Base-by-base conservation (phyloP, 1,284 basidiomycete species). In the Athelia sp. region DNA sequence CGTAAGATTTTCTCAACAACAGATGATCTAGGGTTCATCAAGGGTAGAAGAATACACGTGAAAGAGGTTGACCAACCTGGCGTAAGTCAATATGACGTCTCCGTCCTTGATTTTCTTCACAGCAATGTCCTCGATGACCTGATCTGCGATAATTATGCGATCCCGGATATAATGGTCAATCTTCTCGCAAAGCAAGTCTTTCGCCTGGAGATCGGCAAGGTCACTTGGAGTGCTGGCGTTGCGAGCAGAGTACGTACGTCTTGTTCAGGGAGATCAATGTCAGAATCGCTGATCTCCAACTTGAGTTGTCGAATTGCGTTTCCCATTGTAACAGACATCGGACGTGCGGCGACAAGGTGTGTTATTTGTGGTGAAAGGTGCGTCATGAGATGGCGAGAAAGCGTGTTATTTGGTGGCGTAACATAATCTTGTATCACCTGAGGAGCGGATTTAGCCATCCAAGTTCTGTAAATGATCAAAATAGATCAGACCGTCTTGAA, bases 151-250 rank as follows among this genome's bases (percentile, higher is more conserved):
- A 50, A 93, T 85, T 59, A 99, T 98, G 40, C 95, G 81, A 68
- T 99, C 96, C 24, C 87, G 84, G 56, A 98, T 90, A 67, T 98
- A 99, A 54, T 87, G 84, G 63, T 96, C 93, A 55, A 99, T 98
- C 56, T 90, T 88, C 45, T 80, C 76, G 58, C 90, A 87, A 8
- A 99, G 72, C 9, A 79, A 76, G 58, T 90, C 79, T 71, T 98
- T 98, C 24, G 96, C 95, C 90, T 97, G 58, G 19, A 51, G 51
- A 42, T 50, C 42, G 50, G 38, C 46, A 32, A 44, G 24, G 35
- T 43, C 18, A 17, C 21, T 35, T 38, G 23, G 38, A 29, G n/a
- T 47, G 13, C 4, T 13, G 13, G 26, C 26, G 26, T 13, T 29
- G 15, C 8, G 6, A 18, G 36, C 38, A 40, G 31, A 19, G 34